A percentile compares a stretch with the other conserved stretches of the same genome.
Conservation (phyloP, 768 basidiomycete species). For the Mycena crocata region DNA sequence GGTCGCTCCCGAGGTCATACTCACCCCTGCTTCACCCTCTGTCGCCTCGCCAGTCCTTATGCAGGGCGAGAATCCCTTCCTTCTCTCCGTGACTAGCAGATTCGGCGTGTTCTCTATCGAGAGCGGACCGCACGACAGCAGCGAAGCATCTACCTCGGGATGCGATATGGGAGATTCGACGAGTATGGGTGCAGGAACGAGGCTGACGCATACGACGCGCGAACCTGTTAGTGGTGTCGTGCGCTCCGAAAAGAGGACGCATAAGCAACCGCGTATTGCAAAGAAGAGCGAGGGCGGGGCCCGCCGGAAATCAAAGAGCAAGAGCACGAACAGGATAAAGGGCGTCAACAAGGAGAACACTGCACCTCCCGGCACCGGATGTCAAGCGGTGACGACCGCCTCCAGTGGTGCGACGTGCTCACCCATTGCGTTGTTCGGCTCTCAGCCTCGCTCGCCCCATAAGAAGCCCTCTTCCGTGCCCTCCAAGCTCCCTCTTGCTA, state of each 20-base stretch:
- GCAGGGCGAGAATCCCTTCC: neutral
- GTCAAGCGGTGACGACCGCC: constrained; percentile 1
- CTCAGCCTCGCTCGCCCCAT: too few relatives aligned
- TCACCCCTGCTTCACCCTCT: neutral
- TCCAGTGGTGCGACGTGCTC: neutral
- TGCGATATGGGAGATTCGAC: too few relatives aligned
- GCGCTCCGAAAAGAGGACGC: too few relatives aligned
- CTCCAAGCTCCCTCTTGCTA: too few relatives aligned
- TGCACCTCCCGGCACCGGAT: neutral
- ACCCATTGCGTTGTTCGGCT: too few relatives aligned
- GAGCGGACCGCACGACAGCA: too few relatives aligned
- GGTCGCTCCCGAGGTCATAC: neutral
- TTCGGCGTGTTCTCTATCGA: too few relatives aligned
- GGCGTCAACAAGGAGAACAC: neutral
- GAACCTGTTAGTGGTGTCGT: too few relatives aligned
- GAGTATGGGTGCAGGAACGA: neutral
- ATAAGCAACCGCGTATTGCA: too few relatives aligned
- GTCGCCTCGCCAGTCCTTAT: neutral
- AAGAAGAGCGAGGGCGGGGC: neutral
- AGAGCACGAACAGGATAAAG: too few relatives aligned
- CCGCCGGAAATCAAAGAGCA: neutral
- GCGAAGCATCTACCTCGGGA: constrained; percentile 46
- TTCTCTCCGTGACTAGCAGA: neutral
- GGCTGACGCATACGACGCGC: neutral
- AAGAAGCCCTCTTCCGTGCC: too few relatives aligned